Evolutionary conservation across 257 asterid species (phyloP).

Genomic region (Verbascum thapsus): DNA sequence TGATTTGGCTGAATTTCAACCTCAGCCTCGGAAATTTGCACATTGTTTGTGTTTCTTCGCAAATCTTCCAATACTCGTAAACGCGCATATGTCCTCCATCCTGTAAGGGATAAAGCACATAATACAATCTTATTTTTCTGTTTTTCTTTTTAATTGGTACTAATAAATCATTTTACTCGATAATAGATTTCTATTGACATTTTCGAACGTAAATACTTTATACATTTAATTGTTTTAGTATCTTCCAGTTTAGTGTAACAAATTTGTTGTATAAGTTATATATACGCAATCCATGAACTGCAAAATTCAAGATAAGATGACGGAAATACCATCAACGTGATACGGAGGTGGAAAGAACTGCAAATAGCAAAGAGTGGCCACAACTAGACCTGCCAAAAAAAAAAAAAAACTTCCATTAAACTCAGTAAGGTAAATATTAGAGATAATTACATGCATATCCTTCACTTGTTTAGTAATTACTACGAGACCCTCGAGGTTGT

Average conservation of each 20-base stretch:
- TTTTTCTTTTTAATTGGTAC: too few relatives aligned
- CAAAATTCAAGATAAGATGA: neutral
- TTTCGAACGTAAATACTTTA: too few relatives aligned
- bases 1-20: slow-evolving; percentile 41
- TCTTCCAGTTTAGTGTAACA: too few relatives aligned
- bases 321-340: slow-evolving; percentile 54
- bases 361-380: slow-evolving; percentile 74
- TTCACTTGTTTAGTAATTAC: too few relatives aligned
- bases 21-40: slow-evolving; percentile 29
- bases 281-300: too few relatives aligned
- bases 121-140: too few relatives aligned
- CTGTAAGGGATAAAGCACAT: slow-evolving; percentile 35
- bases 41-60: slow-evolving; percentile 25
- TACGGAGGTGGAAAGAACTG: slow-evolving; percentile 91
- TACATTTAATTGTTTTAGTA: too few relatives aligned
- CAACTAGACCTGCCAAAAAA: slow-evolving; percentile 54
- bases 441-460: too few relatives aligned
- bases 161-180: too few relatives aligned
- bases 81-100: slow-evolving; percentile 69
- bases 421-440: neutral
- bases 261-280: too few relatives aligned
- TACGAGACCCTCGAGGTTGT: too few relatives aligned
- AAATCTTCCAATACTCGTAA: slow-evolving; percentile 55
- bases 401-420: slow-evolving; percentile 7
- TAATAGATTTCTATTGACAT: too few relatives aligned